phyloP scores from a whole-genome alignment of 768 basidiomycete species.

The Lentinula lateritia region DNA sequence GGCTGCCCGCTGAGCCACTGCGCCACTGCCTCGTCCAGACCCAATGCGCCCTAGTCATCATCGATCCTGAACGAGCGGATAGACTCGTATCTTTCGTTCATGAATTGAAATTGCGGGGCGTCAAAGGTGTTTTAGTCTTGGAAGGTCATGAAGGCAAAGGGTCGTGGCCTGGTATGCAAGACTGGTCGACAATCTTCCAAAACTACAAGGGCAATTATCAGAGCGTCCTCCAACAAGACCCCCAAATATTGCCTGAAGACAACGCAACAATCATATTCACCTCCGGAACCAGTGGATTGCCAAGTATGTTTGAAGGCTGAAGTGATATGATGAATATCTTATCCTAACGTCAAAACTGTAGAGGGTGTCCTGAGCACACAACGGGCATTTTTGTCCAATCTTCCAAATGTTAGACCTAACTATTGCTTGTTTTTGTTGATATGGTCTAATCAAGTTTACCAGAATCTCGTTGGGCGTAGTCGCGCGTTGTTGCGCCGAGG shows the following conservation, averaged over 20 bases:
- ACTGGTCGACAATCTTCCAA: constrained; percentile 29
- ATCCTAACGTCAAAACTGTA: constrained; percentile 12
- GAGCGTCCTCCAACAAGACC: constrained; percentile 25
- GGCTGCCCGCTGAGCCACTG: constrained; percentile 36
- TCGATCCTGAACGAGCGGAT: constrained; percentile 42
- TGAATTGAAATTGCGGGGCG: constrained; percentile 23
- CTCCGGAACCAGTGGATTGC: constrained; percentile 29
- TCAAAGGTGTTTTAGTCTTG: constrained; percentile 35
- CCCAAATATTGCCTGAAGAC: constrained; percentile 37
- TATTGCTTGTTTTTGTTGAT: not conserved
- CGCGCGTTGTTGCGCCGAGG: constrained; percentile 1
- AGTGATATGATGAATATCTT: too few species aligned
- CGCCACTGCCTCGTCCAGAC: constrained; percentile 41
- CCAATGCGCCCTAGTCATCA: constrained; percentile 34
- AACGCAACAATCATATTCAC: constrained; percentile 49
- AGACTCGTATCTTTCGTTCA: constrained; percentile 22
- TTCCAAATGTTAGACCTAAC: constrained; percentile 31
- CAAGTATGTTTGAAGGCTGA: not conserved
- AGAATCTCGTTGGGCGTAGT: constrained; percentile 1
- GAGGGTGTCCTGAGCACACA: constrained; percentile 53
- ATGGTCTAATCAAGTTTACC: not conserved
- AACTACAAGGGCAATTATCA: constrained; percentile 18
- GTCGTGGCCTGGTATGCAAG: constrained; percentile 35
- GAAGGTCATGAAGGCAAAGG: constrained; percentile 35
- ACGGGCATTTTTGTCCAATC: constrained; percentile 41